phyloP scores from a whole-genome alignment of 805 yeast species.

The Phaffomyces antillensis region DNA sequence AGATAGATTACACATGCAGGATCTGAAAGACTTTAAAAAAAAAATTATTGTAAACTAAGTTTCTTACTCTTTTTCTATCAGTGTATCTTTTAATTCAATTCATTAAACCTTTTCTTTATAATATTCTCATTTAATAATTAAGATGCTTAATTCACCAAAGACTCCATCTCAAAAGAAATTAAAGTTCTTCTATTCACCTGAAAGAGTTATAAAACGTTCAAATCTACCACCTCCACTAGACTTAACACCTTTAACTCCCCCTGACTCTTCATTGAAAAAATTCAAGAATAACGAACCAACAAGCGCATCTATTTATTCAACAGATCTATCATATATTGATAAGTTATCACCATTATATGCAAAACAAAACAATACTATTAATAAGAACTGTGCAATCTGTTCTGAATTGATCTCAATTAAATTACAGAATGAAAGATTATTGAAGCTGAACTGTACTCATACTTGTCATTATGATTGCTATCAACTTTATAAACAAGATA shows the following conservation, averaged over 20 bases:
- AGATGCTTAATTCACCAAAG: not conserved
- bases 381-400: conserved; percentile 36
- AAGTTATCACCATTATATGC: conserved; percentile 6
- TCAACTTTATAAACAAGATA: conserved; percentile 14
- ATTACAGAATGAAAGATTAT: conserved; percentile 35
- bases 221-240: not conserved
- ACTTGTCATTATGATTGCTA: conserved; percentile 39
- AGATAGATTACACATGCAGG: too few relatives aligned
- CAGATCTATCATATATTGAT: not conserved
- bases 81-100: too few relatives aligned
- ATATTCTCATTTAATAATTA: not conserved
- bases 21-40: too few relatives aligned
- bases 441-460: conserved; percentile 38
- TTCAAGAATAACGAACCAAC: too few relatives aligned
- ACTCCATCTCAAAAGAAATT: not conserved
- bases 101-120: too few relatives aligned
- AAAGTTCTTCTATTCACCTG: not conserved
- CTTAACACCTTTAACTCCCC: not conserved
- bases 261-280: not conserved
- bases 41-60: too few relatives aligned
- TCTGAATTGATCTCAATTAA: conserved; percentile 33
- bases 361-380: conserved; percentile 14
- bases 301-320: not conserved
- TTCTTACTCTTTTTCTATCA: too few relatives aligned
- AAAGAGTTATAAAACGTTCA: not conserved